Evolutionary conservation across 257 asterid species (phyloP), one percentile per base, ranked within the genome.

Genomic region (Lycium ferocissimum): DNA sequence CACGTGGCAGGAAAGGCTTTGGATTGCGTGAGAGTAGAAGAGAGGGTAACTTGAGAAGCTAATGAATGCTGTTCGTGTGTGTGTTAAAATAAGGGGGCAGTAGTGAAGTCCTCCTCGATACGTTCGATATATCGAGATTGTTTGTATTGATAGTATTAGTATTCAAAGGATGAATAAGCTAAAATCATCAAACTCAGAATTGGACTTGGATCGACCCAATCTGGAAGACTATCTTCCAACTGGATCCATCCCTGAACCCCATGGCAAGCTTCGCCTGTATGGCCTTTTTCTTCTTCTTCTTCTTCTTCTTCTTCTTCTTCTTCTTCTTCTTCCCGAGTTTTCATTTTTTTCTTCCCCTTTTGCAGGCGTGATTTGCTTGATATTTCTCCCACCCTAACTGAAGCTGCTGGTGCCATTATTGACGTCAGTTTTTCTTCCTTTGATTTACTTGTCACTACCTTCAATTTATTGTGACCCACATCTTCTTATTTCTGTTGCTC

Each of bases 401-500:
- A 97, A 88, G 99, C 98, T 9, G 98, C 98, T 49, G 98, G 98
- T 83, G 99, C 99, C 85, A 94, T 95, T 87, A 92, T 95, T 58
- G 98, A 95, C 89, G 99, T 97, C 78, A 89, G 91, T 86, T n/a
- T 12, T 78, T 45, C 35, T 62, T 22, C 26, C n/a, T n/a, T n/a
- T n/a, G n/a, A n/a, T n/a, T n/a, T n/a, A n/a, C n/a, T n/a, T n/a
- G n/a, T n/a, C n/a, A n/a, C n/a, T n/a, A n/a, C n/a, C n/a, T n/a
- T n/a, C n/a, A n/a, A n/a, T n/a, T n/a, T n/a, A n/a, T n/a, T n/a
- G n/a, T n/a, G n/a, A n/a, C n/a, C n/a, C n/a, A n/a, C n/a, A n/a
- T n/a, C n/a, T n/a, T n/a, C n/a, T n/a, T n/a, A n/a, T n/a, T n/a
- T n/a, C n/a, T n/a, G n/a, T n/a, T n/a, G n/a, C n/a, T n/a, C n/a